Base-by-base conservation (phyloP, 2,329 filamentous ascomycete species). In the Talaromyces sp. region DNA sequence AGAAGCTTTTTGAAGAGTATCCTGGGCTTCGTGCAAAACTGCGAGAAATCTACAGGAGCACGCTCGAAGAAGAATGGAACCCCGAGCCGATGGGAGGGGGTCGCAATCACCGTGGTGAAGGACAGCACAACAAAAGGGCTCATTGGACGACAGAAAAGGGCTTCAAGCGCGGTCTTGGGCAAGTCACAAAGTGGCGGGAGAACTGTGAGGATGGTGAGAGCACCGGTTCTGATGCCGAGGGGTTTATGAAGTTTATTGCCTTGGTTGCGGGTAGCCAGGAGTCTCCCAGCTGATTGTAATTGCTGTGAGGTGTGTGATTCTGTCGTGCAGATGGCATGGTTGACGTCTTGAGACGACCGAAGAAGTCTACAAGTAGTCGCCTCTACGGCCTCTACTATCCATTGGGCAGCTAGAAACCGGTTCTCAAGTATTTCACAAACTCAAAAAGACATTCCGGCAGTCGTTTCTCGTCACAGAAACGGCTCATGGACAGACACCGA, bases 141-240 rank as follows among this genome's bases (percentile, higher is more conserved):
- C 68, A 70, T 10, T 78, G 76, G 76, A 78, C 74, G 6, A 65
- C 71, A 11, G 76, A 78, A 64, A 78, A 77, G 63, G 76, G 76
- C 4, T 78, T 78, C 61, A 78, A 76, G 28, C 72, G 76, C 19
- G 76, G 75, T 2, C 58, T 78, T 39, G 75, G 72, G 19, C 76
- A 71, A 64, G 73, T 78, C 58, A 70, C 71, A 51, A 74, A 73
- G 60, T 68, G 71, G 59, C 72, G 76, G 54, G 72, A 73, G 51
- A 66, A 68, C 52, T 76, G 73, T 33, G 75, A 78, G 55, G 71
- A 70, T 39, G 74, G 72, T 9, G 57, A 64, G 13, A 72, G 71
- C 58, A 71, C 68, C 13, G 71, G 74, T 13, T 60, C 65, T 52
- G 63, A 65, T 36, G 74, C 71, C 8, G 74, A 76, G 64, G 74